phyloP scores from a whole-genome alignment of 1,284 basidiomycete species.

The Golubevia pallescens region DNA sequence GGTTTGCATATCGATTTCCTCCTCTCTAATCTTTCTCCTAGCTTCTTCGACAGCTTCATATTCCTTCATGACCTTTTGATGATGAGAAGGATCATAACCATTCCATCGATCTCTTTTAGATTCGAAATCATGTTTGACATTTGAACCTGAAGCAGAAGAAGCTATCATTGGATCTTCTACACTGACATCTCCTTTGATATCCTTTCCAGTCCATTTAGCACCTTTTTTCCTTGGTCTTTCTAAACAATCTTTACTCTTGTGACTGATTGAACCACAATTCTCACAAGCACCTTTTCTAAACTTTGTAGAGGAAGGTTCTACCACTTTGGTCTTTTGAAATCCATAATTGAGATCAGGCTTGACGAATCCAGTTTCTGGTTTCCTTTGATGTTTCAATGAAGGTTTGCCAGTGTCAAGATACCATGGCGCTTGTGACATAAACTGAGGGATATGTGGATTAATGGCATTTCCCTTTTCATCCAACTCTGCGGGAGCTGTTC shows the following conservation, averaged over 20 bases:
- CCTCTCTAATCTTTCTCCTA: constrained; percentile 45
- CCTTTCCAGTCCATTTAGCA: constrained; percentile 57
- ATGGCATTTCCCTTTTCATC: constrained; percentile 56
- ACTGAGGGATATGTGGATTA: constrained; percentile 58
- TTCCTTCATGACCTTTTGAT: constrained; percentile 45
- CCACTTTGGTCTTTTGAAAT: constrained; percentile 40
- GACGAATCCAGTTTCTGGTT: constrained; percentile 35
- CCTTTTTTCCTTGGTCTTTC: constrained; percentile 59
- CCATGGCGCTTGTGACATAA: constrained; percentile 63
- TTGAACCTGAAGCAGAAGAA: background rate
- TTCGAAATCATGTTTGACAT: constrained; percentile 43
- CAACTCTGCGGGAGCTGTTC: constrained; percentile 47
- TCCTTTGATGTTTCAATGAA: constrained; percentile 60
- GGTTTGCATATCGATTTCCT: constrained; percentile 49
- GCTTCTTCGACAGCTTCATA: constrained; percentile 55
- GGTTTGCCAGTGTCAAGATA: constrained; percentile 54
- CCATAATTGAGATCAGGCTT: constrained; percentile 46
- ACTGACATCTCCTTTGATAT: constrained; percentile 47
- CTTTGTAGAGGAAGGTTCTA: constrained; percentile 28
- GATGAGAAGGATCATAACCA: constrained; percentile 54
- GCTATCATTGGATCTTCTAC: constrained; percentile 15
- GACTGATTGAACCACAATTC: constrained; percentile 59
- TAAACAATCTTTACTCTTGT: constrained; percentile 56
- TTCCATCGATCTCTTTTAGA: constrained; percentile 62
- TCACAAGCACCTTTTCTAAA: constrained; percentile 63